Percentiles rank a stretch among this genome's conserved stretches.
Evolutionary conservation across 1,284 basidiomycete genomes (phyloP).

Genomic region (Singerocomus rubriflavus): DNA sequence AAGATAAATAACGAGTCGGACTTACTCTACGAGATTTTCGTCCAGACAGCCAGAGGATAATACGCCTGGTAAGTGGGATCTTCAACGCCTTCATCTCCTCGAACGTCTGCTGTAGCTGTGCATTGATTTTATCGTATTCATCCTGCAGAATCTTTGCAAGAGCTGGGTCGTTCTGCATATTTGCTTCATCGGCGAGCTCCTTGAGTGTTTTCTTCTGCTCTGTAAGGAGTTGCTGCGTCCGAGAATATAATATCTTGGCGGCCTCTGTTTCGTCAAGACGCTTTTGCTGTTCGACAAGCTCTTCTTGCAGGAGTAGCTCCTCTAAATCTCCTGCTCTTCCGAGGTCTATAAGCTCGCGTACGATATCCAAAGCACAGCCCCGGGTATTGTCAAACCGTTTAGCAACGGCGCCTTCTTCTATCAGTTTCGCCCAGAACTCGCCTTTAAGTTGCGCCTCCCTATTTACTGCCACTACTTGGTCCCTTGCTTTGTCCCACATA

Average conservation of each 20-base stretch:
- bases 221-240: conserved; percentile 15
- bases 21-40: conserved; percentile 14
- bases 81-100: conserved; percentile 19
- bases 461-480: neutral
- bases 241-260: conserved; percentile 18
- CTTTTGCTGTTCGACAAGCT: conserved; percentile 16
- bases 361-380: neutral
- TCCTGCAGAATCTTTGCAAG: conserved; percentile 11
- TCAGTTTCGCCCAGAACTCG: conserved; percentile 26
- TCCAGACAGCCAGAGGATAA: conserved; percentile 6
- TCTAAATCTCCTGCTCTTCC: neutral
- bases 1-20: neutral
- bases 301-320: conserved; percentile 22
- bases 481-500: conserved; percentile 24
- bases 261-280: conserved; percentile 23
- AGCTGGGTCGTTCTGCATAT: conserved; percentile 3
- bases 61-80: conserved; percentile 17
- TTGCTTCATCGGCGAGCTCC: conserved; percentile 16
- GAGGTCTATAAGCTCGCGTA: neutral
- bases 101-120: conserved; percentile 14
- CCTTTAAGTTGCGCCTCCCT: conserved; percentile 26
- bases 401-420: conserved; percentile 33
- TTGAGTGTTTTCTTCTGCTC: conserved; percentile 15
- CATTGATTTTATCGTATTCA: conserved; percentile 11
- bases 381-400: conserved; percentile 11